Base-by-base conservation (phyloP, 257 asterid species). In the Scutellaria minor region DNA sequence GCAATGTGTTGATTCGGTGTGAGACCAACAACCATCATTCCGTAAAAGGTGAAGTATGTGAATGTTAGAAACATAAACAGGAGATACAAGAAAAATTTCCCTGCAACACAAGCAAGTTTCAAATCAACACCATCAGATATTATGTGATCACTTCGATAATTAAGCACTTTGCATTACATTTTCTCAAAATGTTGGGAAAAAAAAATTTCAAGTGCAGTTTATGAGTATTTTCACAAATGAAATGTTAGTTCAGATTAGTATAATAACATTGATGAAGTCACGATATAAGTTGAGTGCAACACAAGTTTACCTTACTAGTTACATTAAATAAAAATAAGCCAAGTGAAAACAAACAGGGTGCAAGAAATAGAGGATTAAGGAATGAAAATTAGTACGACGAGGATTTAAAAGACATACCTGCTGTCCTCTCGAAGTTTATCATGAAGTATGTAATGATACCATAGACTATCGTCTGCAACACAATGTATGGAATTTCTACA, bases 371-470 rank as follows among this genome's bases (percentile, higher is more conserved):
- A 44, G 9, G 35, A 5, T 31, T 41, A 6, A 35, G 39, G 44
- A 35, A 40, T 37, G 24, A 13, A 22, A 65, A 6, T 35, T 18
- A 56, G 15, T 18, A 45, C 4, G 45, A 63, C 60, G 11, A 75
- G 64, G 35, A 51, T 64, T 51, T 68, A 60, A 24, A 73, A 56
- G 62, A 18, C 77, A 31, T 77, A 92, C 98, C 87, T 59, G 79
- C 87, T 24, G 87, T 83, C 65, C 92, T 84, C 77, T 92, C 98
- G 31, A 92, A 92, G 86, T 85, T 76, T 85, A 90, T 90, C 96
- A 87, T 88, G 81, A 84, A 88, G 86, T 92, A 92, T 20, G 94
- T 90, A 74, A 88, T 90, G 81, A 80, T 51, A n/a, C 96, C 86
- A 56, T 88, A 92, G 37, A 90, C 0, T 70, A 90, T 64, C 14